Evolutionary conservation across 2,329 filamentous ascomycete genomes (phyloP).

Genomic region (Microsporum canis): DNA sequence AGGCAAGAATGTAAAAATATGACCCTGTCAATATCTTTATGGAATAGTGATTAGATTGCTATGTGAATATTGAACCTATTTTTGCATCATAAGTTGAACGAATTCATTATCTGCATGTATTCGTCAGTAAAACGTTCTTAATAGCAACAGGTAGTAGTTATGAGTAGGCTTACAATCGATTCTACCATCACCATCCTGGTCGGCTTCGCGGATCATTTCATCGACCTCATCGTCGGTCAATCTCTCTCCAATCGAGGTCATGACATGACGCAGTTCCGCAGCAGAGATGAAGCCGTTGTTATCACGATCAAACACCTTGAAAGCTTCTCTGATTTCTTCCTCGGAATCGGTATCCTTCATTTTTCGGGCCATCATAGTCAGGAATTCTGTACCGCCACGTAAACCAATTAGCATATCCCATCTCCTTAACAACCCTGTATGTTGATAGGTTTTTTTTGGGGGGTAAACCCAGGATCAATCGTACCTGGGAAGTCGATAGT

Average conservation of each 20-base stretch:
- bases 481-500: conserved; percentile 81
- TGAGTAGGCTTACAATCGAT: conserved; percentile 60
- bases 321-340: conserved; percentile 80
- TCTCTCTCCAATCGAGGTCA: conserved; percentile 87
- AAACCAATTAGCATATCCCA: background rate
- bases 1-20: background rate
- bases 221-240: conserved; percentile 83
- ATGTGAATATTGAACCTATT: conserved; percentile 43
- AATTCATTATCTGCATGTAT: conserved; percentile 66
- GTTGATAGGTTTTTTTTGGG: no score
- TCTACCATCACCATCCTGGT: conserved; percentile 78
- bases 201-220: conserved; percentile 86
- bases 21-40: background rate
- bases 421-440: background rate
- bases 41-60: conserved; percentile 4
- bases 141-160: conserved; percentile 13
- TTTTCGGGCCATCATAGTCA: conserved; percentile 89
- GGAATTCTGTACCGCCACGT: conserved; percentile 52
- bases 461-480: background rate
- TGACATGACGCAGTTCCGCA: conserved; percentile 77
- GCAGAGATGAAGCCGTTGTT: conserved; percentile 89
- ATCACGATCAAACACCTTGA: conserved; percentile 83
- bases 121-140: conserved; percentile 4
- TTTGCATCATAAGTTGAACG: conserved; percentile 93
- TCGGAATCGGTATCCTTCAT: conserved; percentile 91